Evolutionary conservation across 108 stramenopile species (phyloP).

Genomic region (Nannochloropsis gaditana): DNA sequence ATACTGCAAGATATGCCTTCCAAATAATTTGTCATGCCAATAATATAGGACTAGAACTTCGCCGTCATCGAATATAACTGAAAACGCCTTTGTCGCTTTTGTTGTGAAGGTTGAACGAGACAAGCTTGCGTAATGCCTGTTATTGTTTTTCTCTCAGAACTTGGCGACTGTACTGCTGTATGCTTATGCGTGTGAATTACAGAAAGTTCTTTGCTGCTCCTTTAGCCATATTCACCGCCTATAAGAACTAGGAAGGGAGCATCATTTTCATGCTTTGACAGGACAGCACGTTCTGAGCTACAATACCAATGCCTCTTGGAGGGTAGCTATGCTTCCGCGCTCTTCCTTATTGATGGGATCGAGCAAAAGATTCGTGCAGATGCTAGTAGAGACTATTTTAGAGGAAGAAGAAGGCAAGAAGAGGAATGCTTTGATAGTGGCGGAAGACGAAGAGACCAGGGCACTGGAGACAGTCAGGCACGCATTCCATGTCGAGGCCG

Average conservation of each 20-base stretch:
- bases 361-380: background rate
- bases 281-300: background rate
- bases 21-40: no score
- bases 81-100: no score
- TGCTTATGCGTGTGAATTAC: background rate
- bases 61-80: no score
- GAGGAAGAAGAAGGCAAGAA: background rate
- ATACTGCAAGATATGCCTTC: no score
- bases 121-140: background rate
- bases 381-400: background rate
- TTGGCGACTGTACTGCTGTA: background rate
- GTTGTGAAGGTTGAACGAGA: no score
- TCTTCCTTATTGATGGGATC: background rate
- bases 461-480: slow-evolving; percentile 60
- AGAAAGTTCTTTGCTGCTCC: background rate
- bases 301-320: background rate
- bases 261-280: slow-evolving; percentile 12
- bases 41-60: no score
- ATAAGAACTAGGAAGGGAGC: background rate
- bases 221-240: background rate
- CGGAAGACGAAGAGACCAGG: background rate
- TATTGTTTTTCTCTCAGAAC: background rate
- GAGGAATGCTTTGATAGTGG: background rate
- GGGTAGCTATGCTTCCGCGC: background rate
- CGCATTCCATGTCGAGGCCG: slow-evolving; percentile 62